Evolutionary conservation across 1,284 basidiomycete species (phyloP).

Genomic region (Schizophyllum amplum): DNA sequence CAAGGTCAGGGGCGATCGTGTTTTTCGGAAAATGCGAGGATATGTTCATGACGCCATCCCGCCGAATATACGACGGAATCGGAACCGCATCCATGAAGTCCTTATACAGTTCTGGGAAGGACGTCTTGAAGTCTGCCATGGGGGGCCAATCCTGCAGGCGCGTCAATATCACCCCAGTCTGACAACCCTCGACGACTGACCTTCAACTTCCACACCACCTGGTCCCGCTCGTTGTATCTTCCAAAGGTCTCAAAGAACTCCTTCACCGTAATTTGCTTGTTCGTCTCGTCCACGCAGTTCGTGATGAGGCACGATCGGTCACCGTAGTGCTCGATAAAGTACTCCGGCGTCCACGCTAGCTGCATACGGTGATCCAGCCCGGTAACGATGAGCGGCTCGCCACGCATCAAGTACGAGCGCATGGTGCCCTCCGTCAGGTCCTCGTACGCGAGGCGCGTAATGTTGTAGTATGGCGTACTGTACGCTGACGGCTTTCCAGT

Average conservation of each 20-base stretch:
- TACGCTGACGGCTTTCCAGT: neutral
- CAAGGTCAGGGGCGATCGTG: slow-evolving; percentile 81
- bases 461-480: slow-evolving; percentile 35
- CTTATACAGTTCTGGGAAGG: slow-evolving; percentile 81
- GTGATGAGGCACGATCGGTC: slow-evolving; percentile 64
- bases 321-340: slow-evolving; percentile 68
- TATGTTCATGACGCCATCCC: slow-evolving; percentile 84
- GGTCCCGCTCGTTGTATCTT: slow-evolving; percentile 43
- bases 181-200: slow-evolving; percentile 25
- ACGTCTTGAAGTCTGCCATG: slow-evolving; percentile 73
- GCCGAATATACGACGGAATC: slow-evolving; percentile 79
- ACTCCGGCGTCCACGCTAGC: slow-evolving; percentile 74
- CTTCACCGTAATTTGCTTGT: slow-evolving; percentile 55
- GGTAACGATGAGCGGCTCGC: slow-evolving; percentile 72
- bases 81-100: slow-evolving; percentile 84
- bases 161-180: slow-evolving; percentile 1
- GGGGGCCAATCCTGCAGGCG: slow-evolving; percentile 81
- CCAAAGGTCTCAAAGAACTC: slow-evolving; percentile 83
- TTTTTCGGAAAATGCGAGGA: slow-evolving; percentile 84
- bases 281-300: slow-evolving; percentile 70
- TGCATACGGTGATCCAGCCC: slow-evolving; percentile 54
- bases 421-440: slow-evolving; percentile 58
- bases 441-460: slow-evolving; percentile 36
- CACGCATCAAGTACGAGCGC: slow-evolving; percentile 60
- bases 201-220: slow-evolving; percentile 75